Conservation (phyloP, 1,284 basidiomycete genomes). For the Tilletia indica region DNA sequence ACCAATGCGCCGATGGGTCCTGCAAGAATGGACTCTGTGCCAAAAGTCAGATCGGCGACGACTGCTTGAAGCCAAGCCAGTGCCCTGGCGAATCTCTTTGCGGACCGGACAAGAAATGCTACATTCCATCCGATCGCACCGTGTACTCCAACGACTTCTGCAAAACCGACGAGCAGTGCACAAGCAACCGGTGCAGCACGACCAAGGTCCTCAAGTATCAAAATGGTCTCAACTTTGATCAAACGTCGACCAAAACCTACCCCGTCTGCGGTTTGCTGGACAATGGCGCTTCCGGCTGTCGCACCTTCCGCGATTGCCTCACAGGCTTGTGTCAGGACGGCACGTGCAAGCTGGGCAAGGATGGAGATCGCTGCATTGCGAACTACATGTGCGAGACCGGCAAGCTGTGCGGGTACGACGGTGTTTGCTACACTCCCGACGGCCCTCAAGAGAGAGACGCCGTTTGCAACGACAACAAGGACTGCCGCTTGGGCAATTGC, state of each 20-base stretch:
- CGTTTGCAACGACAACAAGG: background rate
- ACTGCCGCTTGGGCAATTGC: background rate
- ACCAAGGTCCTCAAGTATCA: background rate
- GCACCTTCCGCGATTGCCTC: background rate
- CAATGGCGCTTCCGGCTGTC: background rate
- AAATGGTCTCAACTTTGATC: background rate
- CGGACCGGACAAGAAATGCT: slow-evolving; percentile 1
- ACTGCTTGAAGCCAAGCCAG: background rate
- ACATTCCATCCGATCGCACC: background rate
- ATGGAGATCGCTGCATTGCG: background rate
- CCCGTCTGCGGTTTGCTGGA: background rate
- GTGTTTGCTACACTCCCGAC: background rate
- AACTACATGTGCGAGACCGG: background rate
- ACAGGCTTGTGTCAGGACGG: background rate
- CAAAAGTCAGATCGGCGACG: background rate
- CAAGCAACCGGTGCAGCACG: background rate
- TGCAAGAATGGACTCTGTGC: background rate
- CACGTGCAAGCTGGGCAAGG: background rate
- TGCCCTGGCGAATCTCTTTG: background rate
- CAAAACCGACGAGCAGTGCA: background rate
- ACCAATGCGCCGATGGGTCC: too few species aligned
- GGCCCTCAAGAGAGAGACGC: background rate
- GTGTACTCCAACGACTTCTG: background rate
- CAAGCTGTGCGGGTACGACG: background rate
- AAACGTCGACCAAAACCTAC: background rate